A percentile compares a stretch with the other conserved stretches of the same genome.
Conservation (phyloP, 2,329 filamentous ascomycete species). For the Coniochaeta prunicola region DNA sequence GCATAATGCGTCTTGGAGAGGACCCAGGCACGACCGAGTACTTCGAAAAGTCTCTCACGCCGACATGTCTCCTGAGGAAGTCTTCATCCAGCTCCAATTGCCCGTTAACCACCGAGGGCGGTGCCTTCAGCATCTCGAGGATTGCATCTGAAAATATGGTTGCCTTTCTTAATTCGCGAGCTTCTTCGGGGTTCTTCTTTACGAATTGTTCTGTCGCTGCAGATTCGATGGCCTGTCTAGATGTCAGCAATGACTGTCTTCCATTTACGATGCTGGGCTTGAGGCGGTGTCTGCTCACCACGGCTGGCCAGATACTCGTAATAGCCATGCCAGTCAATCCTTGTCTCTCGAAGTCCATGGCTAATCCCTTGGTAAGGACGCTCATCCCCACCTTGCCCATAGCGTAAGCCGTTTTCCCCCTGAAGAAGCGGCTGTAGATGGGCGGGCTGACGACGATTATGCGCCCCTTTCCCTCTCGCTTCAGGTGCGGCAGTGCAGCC, state of each 20-base stretch:
- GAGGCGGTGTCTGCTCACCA: conserved; percentile 37
- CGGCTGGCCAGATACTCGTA: conserved; percentile 76
- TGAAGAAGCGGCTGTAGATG: conserved; percentile 78
- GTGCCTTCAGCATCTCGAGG: conserved; percentile 59
- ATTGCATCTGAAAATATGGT: conserved; percentile 77
- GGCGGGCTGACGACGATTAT: conserved; percentile 77
- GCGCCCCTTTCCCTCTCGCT: conserved; percentile 46
- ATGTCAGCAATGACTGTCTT: neutral
- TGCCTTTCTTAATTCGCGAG: conserved; percentile 57
- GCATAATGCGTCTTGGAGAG: conserved; percentile 71
- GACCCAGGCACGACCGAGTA: conserved; percentile 63
- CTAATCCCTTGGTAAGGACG: conserved; percentile 71
- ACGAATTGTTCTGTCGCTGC: conserved; percentile 59
- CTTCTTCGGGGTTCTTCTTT: conserved; percentile 33
- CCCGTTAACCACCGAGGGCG: conserved; percentile 59
- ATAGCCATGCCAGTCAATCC: conserved; percentile 63
- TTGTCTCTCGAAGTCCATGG: conserved; percentile 71
- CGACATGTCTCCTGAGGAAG: conserved; percentile 58
- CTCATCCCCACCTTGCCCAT: conserved; percentile 75
- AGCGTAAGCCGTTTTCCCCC: conserved; percentile 80
- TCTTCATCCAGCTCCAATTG: conserved; percentile 71
- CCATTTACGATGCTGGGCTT: neutral
- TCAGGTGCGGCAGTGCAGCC: conserved; percentile 60
- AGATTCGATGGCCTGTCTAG: conserved; percentile 55
- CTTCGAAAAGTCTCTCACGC: conserved; percentile 62